Conservation (phyloP, 768 basidiomycete species). For the Glaciozyma antarctica region DNA sequence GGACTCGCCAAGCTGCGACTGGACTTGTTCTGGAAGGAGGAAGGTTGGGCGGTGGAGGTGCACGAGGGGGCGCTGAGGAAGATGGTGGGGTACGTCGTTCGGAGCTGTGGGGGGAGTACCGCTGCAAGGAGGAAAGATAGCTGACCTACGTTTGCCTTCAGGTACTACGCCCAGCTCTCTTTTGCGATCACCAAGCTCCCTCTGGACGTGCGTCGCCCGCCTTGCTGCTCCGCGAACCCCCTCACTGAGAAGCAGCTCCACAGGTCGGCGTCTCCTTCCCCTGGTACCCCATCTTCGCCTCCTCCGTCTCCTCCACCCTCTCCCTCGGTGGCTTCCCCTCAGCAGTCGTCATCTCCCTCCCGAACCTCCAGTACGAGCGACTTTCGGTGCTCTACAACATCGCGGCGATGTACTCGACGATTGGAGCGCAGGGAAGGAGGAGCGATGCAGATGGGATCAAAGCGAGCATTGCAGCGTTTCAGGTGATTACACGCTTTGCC, state of each 20-base stretch:
- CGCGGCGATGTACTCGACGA: constrained; percentile 70
- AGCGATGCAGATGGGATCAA: constrained; percentile 69
- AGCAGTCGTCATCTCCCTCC: constrained; percentile 53
- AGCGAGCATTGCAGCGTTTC: constrained; percentile 59
- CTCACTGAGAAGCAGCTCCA: not conserved
- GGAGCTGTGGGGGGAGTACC: accelerated
- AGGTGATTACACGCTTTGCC: constrained; percentile 45
- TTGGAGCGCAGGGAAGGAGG: constrained; percentile 63
- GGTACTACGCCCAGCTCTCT: constrained; percentile 83
- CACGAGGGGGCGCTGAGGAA: not conserved
- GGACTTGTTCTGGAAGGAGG: not conserved
- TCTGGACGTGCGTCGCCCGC: constrained; percentile 49
- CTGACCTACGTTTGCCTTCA: constrained; percentile 36
- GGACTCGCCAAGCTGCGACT: not conserved
- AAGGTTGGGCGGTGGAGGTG: not conserved
- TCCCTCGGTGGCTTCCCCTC: constrained; percentile 57
- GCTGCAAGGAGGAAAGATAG: not conserved
- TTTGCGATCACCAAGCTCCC: constrained; percentile 80
- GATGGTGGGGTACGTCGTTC: not conserved
- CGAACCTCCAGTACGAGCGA: constrained; percentile 72
- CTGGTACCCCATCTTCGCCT: constrained; percentile 28
- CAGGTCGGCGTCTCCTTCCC: constrained; percentile 39
- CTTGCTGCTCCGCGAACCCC: not conserved
- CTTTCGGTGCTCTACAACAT: constrained; percentile 74
- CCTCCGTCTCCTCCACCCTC: constrained; percentile 42